Evolutionary conservation across 2,329 filamentous ascomycete species (phyloP).

Genomic region (Akanthomyces muscarius): DNA sequence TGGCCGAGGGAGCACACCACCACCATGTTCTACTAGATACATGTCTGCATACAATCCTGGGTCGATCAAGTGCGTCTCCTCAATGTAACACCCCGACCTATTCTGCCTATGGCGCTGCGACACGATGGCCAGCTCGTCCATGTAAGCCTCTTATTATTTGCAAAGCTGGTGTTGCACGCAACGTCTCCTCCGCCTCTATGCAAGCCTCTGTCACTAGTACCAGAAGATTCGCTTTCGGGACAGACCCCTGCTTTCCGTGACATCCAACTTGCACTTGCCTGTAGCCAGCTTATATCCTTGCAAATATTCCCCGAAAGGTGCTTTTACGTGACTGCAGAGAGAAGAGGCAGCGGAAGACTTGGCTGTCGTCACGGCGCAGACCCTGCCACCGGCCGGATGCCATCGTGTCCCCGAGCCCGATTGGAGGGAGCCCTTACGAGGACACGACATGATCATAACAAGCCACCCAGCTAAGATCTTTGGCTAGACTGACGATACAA

Average conservation of each 20-base stretch:
- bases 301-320: neutral
- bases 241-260: neutral
- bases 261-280: neutral
- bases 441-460: neutral
- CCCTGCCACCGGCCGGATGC: neutral
- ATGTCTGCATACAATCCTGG: neutral
- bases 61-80: neutral
- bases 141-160: neutral
- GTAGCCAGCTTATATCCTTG: neutral
- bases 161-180: neutral
- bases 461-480: neutral
- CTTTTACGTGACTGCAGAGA: neutral
- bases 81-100: constrained; percentile 3
- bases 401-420: neutral
- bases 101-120: neutral
- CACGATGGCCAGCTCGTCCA: neutral
- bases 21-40: neutral
- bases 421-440: neutral
- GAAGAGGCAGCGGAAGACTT: neutral
- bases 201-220: neutral
- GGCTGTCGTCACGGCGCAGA: neutral
- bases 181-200: neutral
- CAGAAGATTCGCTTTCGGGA: neutral
- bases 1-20: neutral
- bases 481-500: neutral